Percentiles rank a stretch among this genome's conserved stretches.
Conservation (phyloP, 164 flowering plant species). For the Aristolochia fimbriata region DNA sequence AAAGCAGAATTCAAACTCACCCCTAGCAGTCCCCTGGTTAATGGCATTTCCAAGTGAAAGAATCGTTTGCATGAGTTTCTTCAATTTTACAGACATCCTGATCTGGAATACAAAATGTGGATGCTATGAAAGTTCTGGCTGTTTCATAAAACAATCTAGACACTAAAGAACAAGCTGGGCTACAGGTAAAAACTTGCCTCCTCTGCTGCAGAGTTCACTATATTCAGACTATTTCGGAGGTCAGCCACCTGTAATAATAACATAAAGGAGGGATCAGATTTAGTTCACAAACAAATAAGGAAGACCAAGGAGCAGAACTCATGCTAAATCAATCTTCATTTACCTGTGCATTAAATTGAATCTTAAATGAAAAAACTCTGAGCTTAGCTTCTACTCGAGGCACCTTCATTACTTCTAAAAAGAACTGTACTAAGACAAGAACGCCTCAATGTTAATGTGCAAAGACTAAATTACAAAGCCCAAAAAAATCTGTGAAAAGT, state of each 20-base stretch:
- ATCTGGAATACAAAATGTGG: conserved; percentile 33
- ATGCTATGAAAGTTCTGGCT: too few relatives aligned
- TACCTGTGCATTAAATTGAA: conserved; percentile 79
- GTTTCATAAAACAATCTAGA: too few relatives aligned
- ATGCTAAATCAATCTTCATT: conserved; percentile 6
- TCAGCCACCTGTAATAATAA: conserved; percentile 52
- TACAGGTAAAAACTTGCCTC: conserved; percentile 44
- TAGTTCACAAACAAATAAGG: background rate
- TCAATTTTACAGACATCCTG: conserved; percentile 63
- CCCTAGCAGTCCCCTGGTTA: conserved; percentile 96
- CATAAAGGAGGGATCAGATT: background rate
- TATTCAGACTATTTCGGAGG: conserved; percentile 58
- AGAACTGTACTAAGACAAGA: conserved; percentile 42
- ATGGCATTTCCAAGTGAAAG: conserved; percentile 90
- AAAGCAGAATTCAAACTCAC: conserved; percentile 28
- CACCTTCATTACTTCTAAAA: conserved; percentile 93
- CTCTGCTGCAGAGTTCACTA: conserved; percentile 65
- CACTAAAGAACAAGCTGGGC: background rate
- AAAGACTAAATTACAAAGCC: too few relatives aligned
- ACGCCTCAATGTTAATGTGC: background rate
- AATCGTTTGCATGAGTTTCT: conserved; percentile 86
- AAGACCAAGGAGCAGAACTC: background rate
- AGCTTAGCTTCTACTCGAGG: conserved; percentile 93
- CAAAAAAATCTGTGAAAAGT: background rate
- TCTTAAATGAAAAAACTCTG: conserved; percentile 86